phyloP scores from a whole-genome alignment of 2,329 filamentous ascomycete species.

The Coniochaeta sp. region DNA sequence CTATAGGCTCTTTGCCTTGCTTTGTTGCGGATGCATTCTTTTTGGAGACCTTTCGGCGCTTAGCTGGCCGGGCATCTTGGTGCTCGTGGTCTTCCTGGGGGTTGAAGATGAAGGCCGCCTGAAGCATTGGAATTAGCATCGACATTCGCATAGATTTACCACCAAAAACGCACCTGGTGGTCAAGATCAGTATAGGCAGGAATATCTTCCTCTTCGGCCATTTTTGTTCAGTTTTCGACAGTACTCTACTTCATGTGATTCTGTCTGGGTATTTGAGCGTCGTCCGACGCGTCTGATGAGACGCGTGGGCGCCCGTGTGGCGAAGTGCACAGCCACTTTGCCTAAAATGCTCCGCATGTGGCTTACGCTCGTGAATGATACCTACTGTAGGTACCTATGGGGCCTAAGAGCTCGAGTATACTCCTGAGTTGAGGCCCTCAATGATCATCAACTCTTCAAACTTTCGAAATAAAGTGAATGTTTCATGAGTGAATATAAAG shows the following conservation, averaged over 20 bases:
- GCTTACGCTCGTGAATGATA: neutral
- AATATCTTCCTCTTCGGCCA: slow-evolving; percentile 8
- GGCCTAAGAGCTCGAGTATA: too few relatives aligned
- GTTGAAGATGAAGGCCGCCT: slow-evolving; percentile 59
- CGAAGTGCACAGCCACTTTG: too few relatives aligned
- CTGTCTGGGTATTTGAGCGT: neutral
- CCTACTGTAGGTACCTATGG: too few relatives aligned
- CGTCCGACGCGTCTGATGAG: neutral
- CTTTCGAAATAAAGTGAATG: slow-evolving; percentile 1
- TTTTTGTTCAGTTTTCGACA: slow-evolving; percentile 1
- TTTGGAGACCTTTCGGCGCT: slow-evolving; percentile 47
- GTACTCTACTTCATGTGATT: neutral
- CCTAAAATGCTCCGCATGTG: neutral
- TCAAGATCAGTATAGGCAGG: slow-evolving; percentile 27
- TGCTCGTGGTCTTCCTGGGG: slow-evolving; percentile 31
- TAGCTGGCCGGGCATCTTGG: slow-evolving; percentile 36
- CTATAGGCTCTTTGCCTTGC: slow-evolving; percentile 7
- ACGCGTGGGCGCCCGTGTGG: neutral
- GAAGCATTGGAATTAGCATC: neutral
- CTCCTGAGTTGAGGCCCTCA: neutral
- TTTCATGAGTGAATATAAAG: neutral
- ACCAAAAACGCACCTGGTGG: slow-evolving; percentile 28
- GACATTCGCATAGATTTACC: neutral
- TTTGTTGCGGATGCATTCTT: slow-evolving; percentile 17
- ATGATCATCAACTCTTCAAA: neutral